Base-by-base conservation (phyloP, 352 stramenopile species). In the Chrysophaeum taylorii region DNA sequence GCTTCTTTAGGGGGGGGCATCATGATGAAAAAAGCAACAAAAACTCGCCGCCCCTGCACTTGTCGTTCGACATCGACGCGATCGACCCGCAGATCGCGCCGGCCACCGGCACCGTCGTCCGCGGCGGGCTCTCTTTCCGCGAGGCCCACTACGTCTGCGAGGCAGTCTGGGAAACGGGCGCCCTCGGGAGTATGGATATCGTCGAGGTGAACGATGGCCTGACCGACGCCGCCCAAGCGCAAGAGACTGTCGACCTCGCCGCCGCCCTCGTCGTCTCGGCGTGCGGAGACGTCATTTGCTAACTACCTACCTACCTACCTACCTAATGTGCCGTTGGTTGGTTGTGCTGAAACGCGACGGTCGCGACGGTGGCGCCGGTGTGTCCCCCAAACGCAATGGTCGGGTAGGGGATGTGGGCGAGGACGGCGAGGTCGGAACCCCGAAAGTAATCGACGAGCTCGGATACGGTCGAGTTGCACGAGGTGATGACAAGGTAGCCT, bases 51-150 rank as follows among this genome's bases (percentile, higher is more conserved):
- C 92, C 92, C 33, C 74, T 98, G 36, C 94, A 98, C 83, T 87
- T 98, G 76, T 96, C 86, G 71, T 98, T 97, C 79, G 94, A 98
- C 75, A 97, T 98, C 76, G 94, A 98, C 81, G 91, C 92, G n/a
- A 87, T 97, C 0, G 94, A 98, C 79, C 94, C 94, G 12, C 69
- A 91, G 23, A 76, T 96, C 42, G 93, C 93, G 31, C 92, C 94
- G n/a, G 94, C 90, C 4, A 98, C 94, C 18, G 94, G 94, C 45
- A 98, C 94, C 15, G 78, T 80, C 23, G 94, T 98, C 52, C 85
- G 91, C 79, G 92, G 94, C 57, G 94, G 94, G 29, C 82, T 98
- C 57, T 96, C 92, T 50, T 98, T 89, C 87, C 84, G 93, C 50
- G 94, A 98, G 77, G 92, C 92, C 27, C 91, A 97, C 80, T 98